Evolutionary conservation across 2,329 filamentous ascomycete genomes (phyloP).

Genomic region (Dryadomyces sulphureus): DNA sequence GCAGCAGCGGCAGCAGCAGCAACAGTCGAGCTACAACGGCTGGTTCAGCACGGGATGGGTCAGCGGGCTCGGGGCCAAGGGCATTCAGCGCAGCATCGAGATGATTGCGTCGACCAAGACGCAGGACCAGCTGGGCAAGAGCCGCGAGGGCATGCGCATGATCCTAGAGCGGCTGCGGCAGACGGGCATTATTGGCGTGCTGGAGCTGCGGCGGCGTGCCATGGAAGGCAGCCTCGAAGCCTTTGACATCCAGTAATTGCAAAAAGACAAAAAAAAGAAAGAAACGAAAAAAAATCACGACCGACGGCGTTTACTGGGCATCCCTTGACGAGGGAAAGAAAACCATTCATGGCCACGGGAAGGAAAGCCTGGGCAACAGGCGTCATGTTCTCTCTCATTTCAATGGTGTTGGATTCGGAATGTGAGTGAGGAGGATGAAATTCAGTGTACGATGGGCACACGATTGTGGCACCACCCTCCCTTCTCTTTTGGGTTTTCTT

Average conservation of each 20-base stretch:
- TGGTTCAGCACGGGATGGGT: constrained; percentile 26
- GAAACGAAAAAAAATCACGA: not conserved
- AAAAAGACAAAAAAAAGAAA: not conserved
- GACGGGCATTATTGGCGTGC: constrained; percentile 41
- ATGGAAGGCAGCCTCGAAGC: constrained; percentile 20
- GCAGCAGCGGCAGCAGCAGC: constrained; percentile 14
- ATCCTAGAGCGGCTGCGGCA: constrained; percentile 56
- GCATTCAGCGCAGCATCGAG: constrained; percentile 70
- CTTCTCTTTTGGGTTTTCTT: not conserved
- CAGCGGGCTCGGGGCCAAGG: constrained; percentile 45
- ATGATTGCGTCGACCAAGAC: constrained; percentile 64
- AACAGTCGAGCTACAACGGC: constrained; percentile 17
- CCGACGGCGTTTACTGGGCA: not conserved
- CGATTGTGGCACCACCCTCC: not conserved
- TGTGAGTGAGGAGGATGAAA: not conserved
- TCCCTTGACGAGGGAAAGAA: not conserved
- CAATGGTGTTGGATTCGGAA: not conserved
- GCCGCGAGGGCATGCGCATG: constrained; percentile 69
- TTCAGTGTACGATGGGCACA: not conserved
- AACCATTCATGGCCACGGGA: not conserved
- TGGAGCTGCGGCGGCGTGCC: constrained; percentile 36
- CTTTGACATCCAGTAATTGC: constrained; percentile 10
- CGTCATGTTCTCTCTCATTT: not conserved
- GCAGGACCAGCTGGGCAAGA: constrained; percentile 63
- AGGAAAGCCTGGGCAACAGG: not conserved